These are phyloP conservation scores for Hippophae rhamnoides DNA, from an alignment of 306 rosid genomes.

Conservation along the genomic window DNA sequence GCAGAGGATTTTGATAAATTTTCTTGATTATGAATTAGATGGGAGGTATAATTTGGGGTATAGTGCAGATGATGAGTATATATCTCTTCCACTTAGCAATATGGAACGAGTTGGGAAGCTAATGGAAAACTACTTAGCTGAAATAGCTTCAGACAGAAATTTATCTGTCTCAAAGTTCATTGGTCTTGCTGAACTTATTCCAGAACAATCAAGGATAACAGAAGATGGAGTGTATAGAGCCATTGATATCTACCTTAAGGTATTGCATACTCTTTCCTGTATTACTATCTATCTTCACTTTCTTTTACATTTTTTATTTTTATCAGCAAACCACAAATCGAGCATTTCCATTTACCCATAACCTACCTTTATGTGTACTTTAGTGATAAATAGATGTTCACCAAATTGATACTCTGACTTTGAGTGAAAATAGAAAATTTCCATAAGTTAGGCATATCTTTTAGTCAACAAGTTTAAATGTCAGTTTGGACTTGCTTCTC, in stretches of 20 bases:
- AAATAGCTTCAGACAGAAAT: constrained; percentile 70
- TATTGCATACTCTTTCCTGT: constrained; percentile 20
- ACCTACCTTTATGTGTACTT: too few relatives aligned
- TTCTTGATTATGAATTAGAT: constrained; percentile 70
- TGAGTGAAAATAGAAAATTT: too few relatives aligned
- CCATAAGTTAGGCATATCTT: too few relatives aligned
- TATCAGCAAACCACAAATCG: neutral
- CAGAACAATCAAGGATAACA: constrained; percentile 67
- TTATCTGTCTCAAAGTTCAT: constrained; percentile 58
- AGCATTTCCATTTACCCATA: neutral
- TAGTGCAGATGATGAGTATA: constrained; percentile 38
- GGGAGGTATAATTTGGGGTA: constrained; percentile 55
- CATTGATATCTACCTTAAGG: constrained; percentile 89
- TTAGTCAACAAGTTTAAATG: too few relatives aligned
- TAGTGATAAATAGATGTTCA: too few relatives aligned
- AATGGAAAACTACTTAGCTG: constrained; percentile 78
- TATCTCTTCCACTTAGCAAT: constrained; percentile 46
- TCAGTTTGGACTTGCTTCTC: too few relatives aligned
- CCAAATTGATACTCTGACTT: too few relatives aligned
- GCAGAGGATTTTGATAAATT: constrained; percentile 59
- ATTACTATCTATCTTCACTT: neutral
- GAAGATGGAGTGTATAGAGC: constrained; percentile 95
- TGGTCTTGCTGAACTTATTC: constrained; percentile 65
- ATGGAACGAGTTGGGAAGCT: constrained; percentile 61
- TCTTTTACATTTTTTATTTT: neutral